A percentile compares a stretch with the other conserved stretches of the same genome.
These are phyloP conservation scores for Phylloporus scabripes DNA, from an alignment of 768 basidiomycete genomes.

Conservation along the genomic window DNA sequence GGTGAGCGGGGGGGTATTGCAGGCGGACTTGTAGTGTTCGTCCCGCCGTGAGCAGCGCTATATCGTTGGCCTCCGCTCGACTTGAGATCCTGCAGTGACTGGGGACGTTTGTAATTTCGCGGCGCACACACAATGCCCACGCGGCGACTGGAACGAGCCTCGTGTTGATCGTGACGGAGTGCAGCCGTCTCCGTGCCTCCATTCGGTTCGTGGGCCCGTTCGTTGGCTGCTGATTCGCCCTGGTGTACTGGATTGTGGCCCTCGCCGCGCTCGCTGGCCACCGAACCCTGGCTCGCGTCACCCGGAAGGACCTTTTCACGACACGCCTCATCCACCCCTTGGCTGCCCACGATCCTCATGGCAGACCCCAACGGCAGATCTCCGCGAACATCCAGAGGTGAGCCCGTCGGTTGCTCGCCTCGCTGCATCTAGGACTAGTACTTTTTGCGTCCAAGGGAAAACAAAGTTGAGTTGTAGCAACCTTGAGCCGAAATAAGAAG, in stretches of 20 bases:
- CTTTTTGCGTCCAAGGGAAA: not conserved
- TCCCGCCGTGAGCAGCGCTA: conserved; percentile 7
- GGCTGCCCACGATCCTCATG: conserved; percentile 24
- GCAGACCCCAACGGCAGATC: conserved; percentile 16
- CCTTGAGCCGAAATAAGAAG: conserved; percentile 4
- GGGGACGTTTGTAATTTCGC: conserved; percentile 32
- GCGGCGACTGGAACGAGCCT: conserved; percentile 40
- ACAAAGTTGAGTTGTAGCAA: not conserved
- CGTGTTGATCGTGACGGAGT: conserved; percentile 21
- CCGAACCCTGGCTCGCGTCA: conserved; percentile 15
- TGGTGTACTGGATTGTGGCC: not conserved
- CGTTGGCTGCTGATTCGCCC: conserved; percentile 4
- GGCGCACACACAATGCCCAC: conserved; percentile 37
- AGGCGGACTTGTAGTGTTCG: conserved; percentile 10
- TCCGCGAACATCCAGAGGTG: conserved; percentile 15
- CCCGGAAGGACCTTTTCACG: conserved; percentile 16
- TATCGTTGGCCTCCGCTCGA: conserved; percentile 8
- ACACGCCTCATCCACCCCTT: conserved; percentile 23
- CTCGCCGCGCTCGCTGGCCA: conserved; percentile 1
- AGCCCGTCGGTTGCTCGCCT: not conserved
- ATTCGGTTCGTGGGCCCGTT: conserved; percentile 2
- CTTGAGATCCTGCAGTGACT: conserved; percentile 27
- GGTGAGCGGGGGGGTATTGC: conserved; percentile 30
- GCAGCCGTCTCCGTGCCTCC: conserved; percentile 17
- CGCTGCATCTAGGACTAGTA: not conserved